Evolutionary conservation across 2,329 filamentous ascomycete species (phyloP).

Genomic region (Xylaria multiplex): DNA sequence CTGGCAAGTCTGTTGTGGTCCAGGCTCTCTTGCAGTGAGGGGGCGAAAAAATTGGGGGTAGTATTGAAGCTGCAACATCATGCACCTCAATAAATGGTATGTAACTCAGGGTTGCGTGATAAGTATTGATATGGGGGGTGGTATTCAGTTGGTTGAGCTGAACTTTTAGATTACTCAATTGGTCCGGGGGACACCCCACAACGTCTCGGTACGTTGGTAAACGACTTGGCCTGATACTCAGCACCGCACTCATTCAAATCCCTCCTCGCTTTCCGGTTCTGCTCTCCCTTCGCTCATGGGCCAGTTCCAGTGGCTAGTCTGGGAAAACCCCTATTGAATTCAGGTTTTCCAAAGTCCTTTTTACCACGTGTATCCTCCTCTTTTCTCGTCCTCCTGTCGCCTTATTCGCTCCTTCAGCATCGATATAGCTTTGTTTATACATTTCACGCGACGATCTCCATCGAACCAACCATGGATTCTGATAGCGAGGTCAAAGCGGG

Average conservation of each 20-base stretch:
- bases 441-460: not conserved
- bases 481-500: conserved; percentile 11
- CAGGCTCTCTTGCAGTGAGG: not conserved
- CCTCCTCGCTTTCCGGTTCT: conserved; percentile 8
- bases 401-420: not conserved
- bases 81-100: conserved; percentile 5
- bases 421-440: not conserved
- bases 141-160: conserved; percentile 16
- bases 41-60: not conserved
- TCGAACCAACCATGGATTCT: conserved; percentile 16
- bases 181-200: conserved; percentile 4
- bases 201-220: not conserved
- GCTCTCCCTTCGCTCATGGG: not conserved
- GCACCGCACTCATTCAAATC: not conserved
- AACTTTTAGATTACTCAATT: not conserved
- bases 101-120: not conserved
- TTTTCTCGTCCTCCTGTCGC: not conserved
- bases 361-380: conserved; percentile 12
- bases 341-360: conserved; percentile 1
- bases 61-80: conserved; percentile 1
- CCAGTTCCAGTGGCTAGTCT: not conserved
- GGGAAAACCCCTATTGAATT: conserved; percentile 2
- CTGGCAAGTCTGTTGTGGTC: not conserved
- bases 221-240: conserved; percentile 2
- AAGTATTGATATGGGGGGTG: conserved; percentile 8